Conservation (phyloP, 2,329 filamentous ascomycete species). For the Stemphylium beticola region DNA sequence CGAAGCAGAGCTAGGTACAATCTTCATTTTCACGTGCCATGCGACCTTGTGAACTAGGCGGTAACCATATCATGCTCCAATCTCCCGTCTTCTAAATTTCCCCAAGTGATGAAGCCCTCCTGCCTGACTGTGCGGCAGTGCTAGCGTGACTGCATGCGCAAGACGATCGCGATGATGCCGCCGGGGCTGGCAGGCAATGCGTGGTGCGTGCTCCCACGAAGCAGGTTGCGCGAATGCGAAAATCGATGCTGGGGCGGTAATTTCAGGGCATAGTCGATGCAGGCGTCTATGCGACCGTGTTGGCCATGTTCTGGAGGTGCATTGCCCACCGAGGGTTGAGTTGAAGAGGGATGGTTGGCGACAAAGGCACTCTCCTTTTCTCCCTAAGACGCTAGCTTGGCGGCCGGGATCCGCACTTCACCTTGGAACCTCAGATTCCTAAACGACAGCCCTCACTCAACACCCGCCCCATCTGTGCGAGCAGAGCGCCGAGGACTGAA, state of each 20-base stretch:
- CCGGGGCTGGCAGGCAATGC: constrained; percentile 26
- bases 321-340: constrained; percentile 15
- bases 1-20: background rate
- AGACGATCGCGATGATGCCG: constrained; percentile 34
- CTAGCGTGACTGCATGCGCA: constrained; percentile 10
- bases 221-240: constrained; percentile 12
- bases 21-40: background rate
- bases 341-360: constrained; percentile 23
- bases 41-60: background rate
- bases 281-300: constrained; percentile 22
- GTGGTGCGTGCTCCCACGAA: constrained; percentile 9
- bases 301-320: constrained; percentile 5
- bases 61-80: background rate
- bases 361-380: constrained; percentile 24
- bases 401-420: constrained; percentile 23
- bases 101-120: background rate
- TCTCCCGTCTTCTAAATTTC: too few relatives aligned
- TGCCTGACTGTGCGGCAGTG: constrained; percentile 5
- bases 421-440: constrained; percentile 32
- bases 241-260: background rate
- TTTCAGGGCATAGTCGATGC: constrained; percentile 4
- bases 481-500: constrained; percentile 19
- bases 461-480: constrained; percentile 30
- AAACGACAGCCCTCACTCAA: constrained; percentile 30
- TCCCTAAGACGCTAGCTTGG: constrained; percentile 15